These are phyloP conservation scores for Hymenoscyphus linearis DNA, from an alignment of 2,329 filamentous ascomycete genomes.

Conservation along the genomic window DNA sequence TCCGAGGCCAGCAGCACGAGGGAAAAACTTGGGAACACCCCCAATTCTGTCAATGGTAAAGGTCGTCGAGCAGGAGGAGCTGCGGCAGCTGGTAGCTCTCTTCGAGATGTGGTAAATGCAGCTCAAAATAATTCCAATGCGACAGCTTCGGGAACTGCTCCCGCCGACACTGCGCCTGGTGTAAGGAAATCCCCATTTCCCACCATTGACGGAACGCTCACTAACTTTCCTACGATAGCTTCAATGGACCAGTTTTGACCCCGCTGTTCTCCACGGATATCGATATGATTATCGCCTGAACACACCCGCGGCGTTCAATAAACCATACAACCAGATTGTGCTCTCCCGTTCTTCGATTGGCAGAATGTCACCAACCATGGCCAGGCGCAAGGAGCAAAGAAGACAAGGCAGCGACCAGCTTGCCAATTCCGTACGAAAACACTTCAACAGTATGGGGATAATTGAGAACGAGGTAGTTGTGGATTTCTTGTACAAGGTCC, in stretches of 20 bases:
- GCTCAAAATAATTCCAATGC: conserved; percentile 12
- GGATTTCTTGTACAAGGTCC: conserved; percentile 38
- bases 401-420: conserved; percentile 69
- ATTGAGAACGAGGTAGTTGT: conserved; percentile 81
- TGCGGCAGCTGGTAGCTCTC: conserved; percentile 23
- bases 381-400: conserved; percentile 55
- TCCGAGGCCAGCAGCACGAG: conserved; percentile 35
- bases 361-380: conserved; percentile 70
- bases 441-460: conserved; percentile 76
- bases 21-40: conserved; percentile 27
- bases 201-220: neutral
- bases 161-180: conserved; percentile 24
- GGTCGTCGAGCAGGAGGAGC: conserved; percentile 24
- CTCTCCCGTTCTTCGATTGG: conserved; percentile 62
- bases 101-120: conserved; percentile 28
- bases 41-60: conserved; percentile 27
- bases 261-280: conserved; percentile 67
- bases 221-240: conserved; percentile 35
- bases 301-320: conserved; percentile 64
- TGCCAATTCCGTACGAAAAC: conserved; percentile 67
- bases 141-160: conserved; percentile 14
- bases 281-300: conserved; percentile 67
- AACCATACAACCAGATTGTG: conserved; percentile 56
- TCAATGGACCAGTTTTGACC: conserved; percentile 64
- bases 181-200: conserved; percentile 19